A percentile compares a stretch with the other conserved stretches of the same genome.
Conservation (phyloP, 805 yeast genomes). For the Dipodascus geniculatus region DNA sequence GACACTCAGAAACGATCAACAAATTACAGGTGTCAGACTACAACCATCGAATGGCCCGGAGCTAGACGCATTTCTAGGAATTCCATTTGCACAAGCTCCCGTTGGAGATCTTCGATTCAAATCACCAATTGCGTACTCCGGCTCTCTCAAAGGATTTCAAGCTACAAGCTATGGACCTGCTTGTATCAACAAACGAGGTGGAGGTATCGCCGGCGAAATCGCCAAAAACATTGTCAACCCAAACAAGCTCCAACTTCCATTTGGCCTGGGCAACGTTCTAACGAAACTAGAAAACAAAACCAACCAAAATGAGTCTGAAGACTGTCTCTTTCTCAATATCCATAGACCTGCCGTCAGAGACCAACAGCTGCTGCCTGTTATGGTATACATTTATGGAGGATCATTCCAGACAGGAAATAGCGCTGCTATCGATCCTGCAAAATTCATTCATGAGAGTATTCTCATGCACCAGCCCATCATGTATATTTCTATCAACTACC, state of each 20-base stretch:
- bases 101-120: conserved; percentile 19
- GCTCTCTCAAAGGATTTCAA: background rate
- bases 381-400: conserved; percentile 8
- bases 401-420: conserved; percentile 5
- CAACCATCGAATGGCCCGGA: background rate
- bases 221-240: background rate
- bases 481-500: background rate
- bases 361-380: conserved; percentile 3
- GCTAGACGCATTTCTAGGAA: conserved; percentile 1
- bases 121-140: conserved; percentile 11
- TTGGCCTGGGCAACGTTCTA: too few relatives aligned
- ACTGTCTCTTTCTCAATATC: background rate
- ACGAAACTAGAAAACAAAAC: too few relatives aligned
- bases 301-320: background rate
- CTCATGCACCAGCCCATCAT: background rate
- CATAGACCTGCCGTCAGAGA: conserved; percentile 11
- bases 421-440: conserved; percentile 4
- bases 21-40: background rate
- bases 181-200: background rate
- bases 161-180: background rate
- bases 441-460: background rate
- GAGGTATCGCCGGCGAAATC: background rate
- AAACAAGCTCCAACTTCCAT: too few relatives aligned
- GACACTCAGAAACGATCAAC: background rate
- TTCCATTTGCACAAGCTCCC: conserved; percentile 26